A percentile compares a stretch with the other conserved stretches of the same genome.
phyloP scores from a whole-genome alignment of 208 protist genomes.

The Wallacemonas sp. region DNA sequence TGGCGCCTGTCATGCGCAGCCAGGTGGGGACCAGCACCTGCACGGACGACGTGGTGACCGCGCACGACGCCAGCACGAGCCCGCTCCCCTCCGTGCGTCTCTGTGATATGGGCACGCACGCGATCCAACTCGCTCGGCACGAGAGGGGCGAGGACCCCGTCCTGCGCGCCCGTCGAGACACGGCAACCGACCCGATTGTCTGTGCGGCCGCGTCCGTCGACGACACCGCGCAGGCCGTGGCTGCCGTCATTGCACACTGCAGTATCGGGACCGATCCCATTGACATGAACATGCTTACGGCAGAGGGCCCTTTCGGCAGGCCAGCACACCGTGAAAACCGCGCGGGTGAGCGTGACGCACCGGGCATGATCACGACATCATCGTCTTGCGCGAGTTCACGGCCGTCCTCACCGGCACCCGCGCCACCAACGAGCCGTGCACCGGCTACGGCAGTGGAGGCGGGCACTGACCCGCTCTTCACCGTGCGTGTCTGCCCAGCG shows the following conservation, averaged over 20 bases:
- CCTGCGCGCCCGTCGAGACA: neutral
- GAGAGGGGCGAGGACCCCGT: neutral
- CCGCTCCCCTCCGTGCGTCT: neutral
- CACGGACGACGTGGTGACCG: neutral
- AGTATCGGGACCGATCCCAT: neutral
- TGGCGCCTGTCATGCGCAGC: neutral
- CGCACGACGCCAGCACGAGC: neutral
- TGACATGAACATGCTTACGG: neutral
- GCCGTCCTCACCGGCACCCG: neutral
- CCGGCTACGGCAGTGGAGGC: neutral
- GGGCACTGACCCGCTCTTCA: neutral
- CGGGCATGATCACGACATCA: neutral
- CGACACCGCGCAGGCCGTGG: neutral
- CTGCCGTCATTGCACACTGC: neutral
- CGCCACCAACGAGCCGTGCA: neutral
- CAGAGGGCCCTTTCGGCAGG: too few relatives aligned
- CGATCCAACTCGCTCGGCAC: neutral
- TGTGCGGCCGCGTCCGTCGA: neutral
- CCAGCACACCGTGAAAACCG: too few relatives aligned
- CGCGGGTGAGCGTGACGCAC: neutral
- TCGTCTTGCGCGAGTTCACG: neutral
- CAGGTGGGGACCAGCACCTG: neutral
- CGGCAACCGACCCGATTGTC: neutral
- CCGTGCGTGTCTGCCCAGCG: neutral
- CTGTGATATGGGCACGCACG: neutral